phyloP scores from a whole-genome alignment of 2,329 filamentous ascomycete genomes.

The Hypoxylon rubiginosum region DNA sequence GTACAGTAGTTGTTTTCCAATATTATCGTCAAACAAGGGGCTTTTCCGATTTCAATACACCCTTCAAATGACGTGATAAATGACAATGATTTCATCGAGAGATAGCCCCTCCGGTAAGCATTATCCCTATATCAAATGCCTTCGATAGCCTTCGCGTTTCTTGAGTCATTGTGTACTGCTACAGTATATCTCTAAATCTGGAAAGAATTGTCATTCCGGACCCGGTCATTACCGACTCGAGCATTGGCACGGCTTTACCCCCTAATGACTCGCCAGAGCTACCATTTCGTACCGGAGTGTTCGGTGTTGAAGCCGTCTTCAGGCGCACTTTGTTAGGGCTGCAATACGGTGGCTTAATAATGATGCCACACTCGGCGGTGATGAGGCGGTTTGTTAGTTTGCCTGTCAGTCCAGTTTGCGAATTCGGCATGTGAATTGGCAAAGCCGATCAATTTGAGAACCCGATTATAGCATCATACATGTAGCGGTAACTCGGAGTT shows the following conservation, averaged over 20 bases:
- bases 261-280: conserved; percentile 29
- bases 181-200: neutral
- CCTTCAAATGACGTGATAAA: too few species aligned
- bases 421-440: conserved; percentile 20
- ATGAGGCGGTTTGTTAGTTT: conserved; percentile 17
- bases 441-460: conserved; percentile 11
- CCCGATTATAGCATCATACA: conserved; percentile 7
- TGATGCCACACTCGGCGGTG: conserved; percentile 20
- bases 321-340: neutral
- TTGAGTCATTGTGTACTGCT: neutral
- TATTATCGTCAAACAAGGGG: neutral
- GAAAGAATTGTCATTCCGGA: conserved; percentile 9
- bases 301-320: conserved; percentile 11
- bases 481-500: neutral
- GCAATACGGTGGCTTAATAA: conserved; percentile 6
- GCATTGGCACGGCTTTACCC: conserved; percentile 3
- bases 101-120: neutral
- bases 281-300: conserved; percentile 13
- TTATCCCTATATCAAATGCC: neutral
- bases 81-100: neutral
- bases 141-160: neutral
- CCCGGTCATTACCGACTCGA: conserved; percentile 17
- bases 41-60: neutral
- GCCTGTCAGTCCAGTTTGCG: conserved; percentile 15
- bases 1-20: neutral